A percentile compares a stretch with the other conserved stretches of the same genome.
phyloP scores from a whole-genome alignment of 2,329 filamentous ascomycete species.

The Calonectria henricotiae region DNA sequence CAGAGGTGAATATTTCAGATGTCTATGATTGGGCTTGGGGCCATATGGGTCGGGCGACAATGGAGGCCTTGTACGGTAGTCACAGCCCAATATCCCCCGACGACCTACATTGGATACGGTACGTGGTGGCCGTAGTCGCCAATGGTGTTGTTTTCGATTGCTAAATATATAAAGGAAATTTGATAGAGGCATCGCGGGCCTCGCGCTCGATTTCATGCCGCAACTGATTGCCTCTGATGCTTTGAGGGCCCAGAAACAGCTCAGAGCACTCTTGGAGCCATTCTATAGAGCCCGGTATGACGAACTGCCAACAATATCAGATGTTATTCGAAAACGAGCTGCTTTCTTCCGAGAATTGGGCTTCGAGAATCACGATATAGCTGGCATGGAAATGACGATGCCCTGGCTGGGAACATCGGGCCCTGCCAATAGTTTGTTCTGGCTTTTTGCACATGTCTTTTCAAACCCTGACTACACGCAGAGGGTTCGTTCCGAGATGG shows the following conservation, averaged over 20 bases:
- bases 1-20: conserved; percentile 47
- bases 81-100: conserved; percentile 57
- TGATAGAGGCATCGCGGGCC: conserved; percentile 17
- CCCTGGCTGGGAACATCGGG: conserved; percentile 34
- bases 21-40: conserved; percentile 60
- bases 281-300: conserved; percentile 23
- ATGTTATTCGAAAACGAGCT: conserved; percentile 16
- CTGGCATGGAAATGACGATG: conserved; percentile 25
- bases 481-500: conserved; percentile 26
- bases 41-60: conserved; percentile 59
- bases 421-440: conserved; percentile 34
- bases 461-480: not conserved
- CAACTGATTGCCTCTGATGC: conserved; percentile 4
- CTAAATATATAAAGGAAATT: conserved; percentile 4
- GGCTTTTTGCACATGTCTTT: conserved; percentile 37
- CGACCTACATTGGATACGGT: conserved; percentile 60
- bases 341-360: conserved; percentile 18
- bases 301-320: conserved; percentile 12
- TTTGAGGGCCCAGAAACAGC: conserved; percentile 8
- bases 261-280: not conserved
- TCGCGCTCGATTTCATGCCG: conserved; percentile 7
- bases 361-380: conserved; percentile 11
- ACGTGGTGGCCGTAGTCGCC: not conserved
- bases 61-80: conserved; percentile 61
- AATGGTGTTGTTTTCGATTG: not conserved